Base-by-base conservation (phyloP, 73 alveolate species). In the Stentor roeselii region DNA sequence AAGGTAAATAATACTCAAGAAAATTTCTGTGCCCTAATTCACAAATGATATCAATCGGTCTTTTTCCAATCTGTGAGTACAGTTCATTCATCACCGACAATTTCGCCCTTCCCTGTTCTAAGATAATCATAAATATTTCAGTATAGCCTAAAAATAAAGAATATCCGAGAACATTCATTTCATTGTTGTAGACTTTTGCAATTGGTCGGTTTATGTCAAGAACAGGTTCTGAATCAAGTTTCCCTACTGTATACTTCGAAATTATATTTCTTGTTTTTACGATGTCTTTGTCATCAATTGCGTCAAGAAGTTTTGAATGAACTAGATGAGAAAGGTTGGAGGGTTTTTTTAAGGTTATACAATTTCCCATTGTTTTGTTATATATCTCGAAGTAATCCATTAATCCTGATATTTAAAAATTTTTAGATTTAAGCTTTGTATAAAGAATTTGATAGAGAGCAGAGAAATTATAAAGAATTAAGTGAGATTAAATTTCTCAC, bases 101-200 rank as follows among this genome's bases (percentile, higher is more conserved):
- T 32, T 67, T 67, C 27, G 80, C 80, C 27, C 34, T 21, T 21
- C 80, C 80, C 21, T 30, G 41, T 67, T 67, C 80, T 1, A 21
- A 34, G n/a, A 67, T 21, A 30, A 32, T 34, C 14, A 11, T 34
- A 67, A 67, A 67, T n/a, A 40, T 21, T 21, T 21, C n/a, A 2
- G 80, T 67, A 1, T 21, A 21, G 11, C 80, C 80, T 60, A 67
- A 67, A 40, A 21, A 67, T 27, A 67, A 40, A 1, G 80, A 36
- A 67, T 67, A 67, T 15, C 80, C 80, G 15, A 67, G 34, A 67
- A 40, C 41, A 32, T 67, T 67, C 80, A 67, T 67, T 14, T 67
- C 80, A 40, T 21, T 27, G n/a, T 34, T 21, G 80, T 67, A 32
- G 80, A 67, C 34, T 67, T 67, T 67, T 27, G 34, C 37, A 21